A percentile compares a stretch with the other conserved stretches of the same genome.
Conservation (phyloP, 306 rosid species). For the Citrullus mucosospermus region DNA sequence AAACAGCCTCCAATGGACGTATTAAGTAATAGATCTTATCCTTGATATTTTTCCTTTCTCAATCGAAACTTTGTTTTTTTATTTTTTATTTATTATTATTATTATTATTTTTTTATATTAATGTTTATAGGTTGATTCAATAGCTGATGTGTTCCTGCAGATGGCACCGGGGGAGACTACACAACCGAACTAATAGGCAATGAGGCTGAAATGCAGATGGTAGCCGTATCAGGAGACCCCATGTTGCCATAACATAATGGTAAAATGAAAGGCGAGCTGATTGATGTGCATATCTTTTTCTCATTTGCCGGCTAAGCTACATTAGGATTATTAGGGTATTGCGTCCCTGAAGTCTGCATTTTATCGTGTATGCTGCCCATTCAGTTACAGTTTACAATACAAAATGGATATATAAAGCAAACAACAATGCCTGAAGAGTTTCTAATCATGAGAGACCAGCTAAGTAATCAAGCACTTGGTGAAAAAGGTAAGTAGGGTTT, state of each 20-base stretch:
- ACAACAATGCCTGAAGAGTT: constrained; percentile 54
- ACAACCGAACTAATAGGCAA: constrained; percentile 48
- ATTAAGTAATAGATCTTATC: constrained; percentile 5
- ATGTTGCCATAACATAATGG: constrained; percentile 46
- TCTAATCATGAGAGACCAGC: constrained; percentile 28
- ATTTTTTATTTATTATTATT: not conserved
- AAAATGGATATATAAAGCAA: constrained; percentile 33
- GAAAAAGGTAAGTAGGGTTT: constrained; percentile 13
- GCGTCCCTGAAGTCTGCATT: constrained; percentile 2
- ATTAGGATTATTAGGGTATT: not conserved
- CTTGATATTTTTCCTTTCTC: not conserved
- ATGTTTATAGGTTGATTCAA: constrained; percentile 9
- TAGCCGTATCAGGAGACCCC: constrained; percentile 75
- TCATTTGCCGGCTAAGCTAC: constrained; percentile 3
- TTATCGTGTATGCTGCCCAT: constrained; percentile 8
- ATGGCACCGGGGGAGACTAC: constrained; percentile 60
- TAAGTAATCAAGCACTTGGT: constrained; percentile 16
- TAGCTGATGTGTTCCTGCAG: constrained; percentile 32
- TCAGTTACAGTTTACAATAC: constrained; percentile 34
- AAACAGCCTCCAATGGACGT: constrained; percentile 7
- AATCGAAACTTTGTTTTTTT: not conserved
- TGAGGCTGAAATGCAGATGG: constrained; percentile 58
- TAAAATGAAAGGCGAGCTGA: constrained; percentile 20
- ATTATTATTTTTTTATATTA: not conserved
- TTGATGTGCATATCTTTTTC: constrained; percentile 9